Evolutionary conservation across 2,329 filamentous ascomycete species (phyloP).

Genomic region (Sclerotinia sclerotiorum): DNA sequence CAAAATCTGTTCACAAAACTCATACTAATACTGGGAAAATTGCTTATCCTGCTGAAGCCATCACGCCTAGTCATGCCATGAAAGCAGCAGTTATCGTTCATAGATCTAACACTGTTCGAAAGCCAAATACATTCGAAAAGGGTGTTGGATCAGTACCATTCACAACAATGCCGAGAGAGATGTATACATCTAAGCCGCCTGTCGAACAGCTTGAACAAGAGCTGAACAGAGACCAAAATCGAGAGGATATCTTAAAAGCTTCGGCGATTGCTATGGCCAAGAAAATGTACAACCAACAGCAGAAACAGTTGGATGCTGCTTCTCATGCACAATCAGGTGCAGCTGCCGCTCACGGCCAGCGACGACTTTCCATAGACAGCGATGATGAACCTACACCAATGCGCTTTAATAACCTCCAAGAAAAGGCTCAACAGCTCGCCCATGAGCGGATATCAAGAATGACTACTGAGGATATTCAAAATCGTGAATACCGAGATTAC

Average conservation of each 20-base stretch:
- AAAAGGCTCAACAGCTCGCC: constrained; percentile 82
- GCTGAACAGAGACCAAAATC: constrained; percentile 66
- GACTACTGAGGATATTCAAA: constrained; percentile 65
- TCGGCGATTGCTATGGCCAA: constrained; percentile 88
- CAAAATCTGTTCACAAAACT: constrained; percentile 54
- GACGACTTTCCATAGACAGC: constrained; percentile 39
- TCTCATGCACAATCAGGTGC: constrained; percentile 37
- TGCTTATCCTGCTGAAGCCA: constrained; percentile 56
- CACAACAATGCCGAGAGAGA: constrained; percentile 67
- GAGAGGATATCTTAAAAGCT: constrained; percentile 71
- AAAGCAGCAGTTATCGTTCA: constrained; percentile 67
- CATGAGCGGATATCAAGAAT: constrained; percentile 80
- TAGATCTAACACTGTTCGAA: constrained; percentile 26
- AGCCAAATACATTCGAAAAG: constrained; percentile 45
- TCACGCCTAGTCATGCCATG: constrained; percentile 64
- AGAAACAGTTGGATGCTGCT: constrained; percentile 49
- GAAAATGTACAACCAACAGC: constrained; percentile 75
- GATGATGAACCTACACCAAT: constrained; percentile 50
- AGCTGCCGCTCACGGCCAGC: constrained; percentile 39
- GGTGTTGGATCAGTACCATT: constrained; percentile 60
- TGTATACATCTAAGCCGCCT: constrained; percentile 76
- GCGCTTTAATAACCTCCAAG: constrained; percentile 67
- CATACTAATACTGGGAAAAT: constrained; percentile 40
- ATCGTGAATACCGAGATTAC: constrained; percentile 69
- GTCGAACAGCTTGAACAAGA: constrained; percentile 56